Conservation (phyloP, 495 filamentous ascomycete genomes). For the Symbiotaphrina buchneri region DNA sequence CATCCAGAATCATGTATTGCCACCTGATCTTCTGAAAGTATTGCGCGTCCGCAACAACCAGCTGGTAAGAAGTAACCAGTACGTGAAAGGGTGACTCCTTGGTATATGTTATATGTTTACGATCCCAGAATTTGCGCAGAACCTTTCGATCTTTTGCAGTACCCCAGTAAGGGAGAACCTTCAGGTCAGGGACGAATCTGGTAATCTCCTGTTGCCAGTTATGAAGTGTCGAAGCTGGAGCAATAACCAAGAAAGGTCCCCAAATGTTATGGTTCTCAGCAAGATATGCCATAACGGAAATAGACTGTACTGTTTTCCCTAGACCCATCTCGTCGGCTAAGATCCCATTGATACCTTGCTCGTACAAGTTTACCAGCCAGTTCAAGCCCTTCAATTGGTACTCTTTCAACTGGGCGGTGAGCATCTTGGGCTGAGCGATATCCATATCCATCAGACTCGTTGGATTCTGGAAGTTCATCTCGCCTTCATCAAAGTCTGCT, state of each 20-base stretch:
- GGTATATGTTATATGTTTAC: constrained; percentile 87
- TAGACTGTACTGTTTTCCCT: constrained; percentile 95
- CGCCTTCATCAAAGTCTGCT: constrained; percentile 48
- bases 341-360: constrained; percentile 99
- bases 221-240: constrained; percentile 87
- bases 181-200: constrained; percentile 79
- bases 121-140: constrained; percentile 95
- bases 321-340: constrained; percentile 98
- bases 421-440: constrained; percentile 82
- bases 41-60: constrained; percentile 83
- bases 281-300: constrained; percentile 97
- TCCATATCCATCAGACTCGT: constrained; percentile 83
- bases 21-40: constrained; percentile 98
- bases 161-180: constrained; percentile 94
- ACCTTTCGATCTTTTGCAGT: constrained; percentile 87
- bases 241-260: constrained; percentile 95
- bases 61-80: constrained; percentile 87
- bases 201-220: constrained; percentile 99
- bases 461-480: constrained; percentile 99
- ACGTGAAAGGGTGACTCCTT: constrained; percentile 89
- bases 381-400: constrained; percentile 98
- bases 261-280: constrained; percentile 95
- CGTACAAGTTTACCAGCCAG: constrained; percentile 97
- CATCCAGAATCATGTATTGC: constrained; percentile 99
- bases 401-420: constrained; percentile 86